Conservation (phyloP, 2,329 filamentous ascomycete species). For the Alternaria burnsii region DNA sequence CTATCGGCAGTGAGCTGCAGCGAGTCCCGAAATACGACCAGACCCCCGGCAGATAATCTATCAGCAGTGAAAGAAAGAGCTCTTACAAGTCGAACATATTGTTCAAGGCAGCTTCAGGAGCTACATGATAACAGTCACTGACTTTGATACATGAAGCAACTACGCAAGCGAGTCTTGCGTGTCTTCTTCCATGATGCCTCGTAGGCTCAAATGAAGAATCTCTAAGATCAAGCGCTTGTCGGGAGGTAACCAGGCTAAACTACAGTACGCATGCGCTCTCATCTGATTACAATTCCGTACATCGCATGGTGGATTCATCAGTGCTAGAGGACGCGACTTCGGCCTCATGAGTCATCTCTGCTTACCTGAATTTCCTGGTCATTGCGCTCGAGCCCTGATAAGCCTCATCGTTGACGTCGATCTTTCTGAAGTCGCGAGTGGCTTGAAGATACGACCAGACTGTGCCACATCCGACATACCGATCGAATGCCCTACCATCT, state of each 20-base stretch:
- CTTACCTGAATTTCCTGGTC: neutral
- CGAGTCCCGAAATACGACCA: neutral
- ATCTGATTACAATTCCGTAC: neutral
- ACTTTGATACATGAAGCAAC: neutral
- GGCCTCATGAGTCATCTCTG: neutral
- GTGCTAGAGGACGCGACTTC: neutral
- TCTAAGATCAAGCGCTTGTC: too few relatives aligned
- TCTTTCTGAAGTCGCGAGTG: neutral
- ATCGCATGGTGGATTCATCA: neutral
- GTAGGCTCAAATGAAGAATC: neutral
- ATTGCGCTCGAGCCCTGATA: neutral
- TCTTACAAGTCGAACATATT: neutral
- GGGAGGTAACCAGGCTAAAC: neutral
- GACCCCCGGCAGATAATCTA: neutral
- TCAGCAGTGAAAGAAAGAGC: neutral
- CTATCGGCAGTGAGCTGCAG: conserved; percentile 1
- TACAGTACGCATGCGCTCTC: neutral
- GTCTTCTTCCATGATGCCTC: neutral
- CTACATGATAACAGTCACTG: neutral
- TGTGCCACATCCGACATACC: neutral
- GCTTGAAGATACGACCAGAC: neutral
- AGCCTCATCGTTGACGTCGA: neutral
- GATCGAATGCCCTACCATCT: neutral
- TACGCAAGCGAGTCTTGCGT: neutral
- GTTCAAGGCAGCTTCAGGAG: neutral